Evolutionary conservation across 164 flowering plant genomes (phyloP), one percentile per base, ranked within the genome.

Genomic region (grape (Vitis vinifera)): DNA sequence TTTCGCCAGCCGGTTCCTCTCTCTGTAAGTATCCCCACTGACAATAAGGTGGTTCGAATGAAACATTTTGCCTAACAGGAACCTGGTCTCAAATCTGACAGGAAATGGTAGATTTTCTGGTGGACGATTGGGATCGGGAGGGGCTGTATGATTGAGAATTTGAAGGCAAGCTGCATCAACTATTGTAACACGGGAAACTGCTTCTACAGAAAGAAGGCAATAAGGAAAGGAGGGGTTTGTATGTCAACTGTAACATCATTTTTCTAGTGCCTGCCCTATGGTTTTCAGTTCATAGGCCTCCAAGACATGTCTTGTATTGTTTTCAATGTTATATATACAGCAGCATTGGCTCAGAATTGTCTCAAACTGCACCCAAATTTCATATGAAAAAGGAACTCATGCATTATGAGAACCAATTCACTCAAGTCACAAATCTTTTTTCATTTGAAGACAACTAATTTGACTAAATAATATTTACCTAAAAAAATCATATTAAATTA

Each of bases 31-130:
- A 0, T 59, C 51, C 52, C 9, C 12, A 13, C 23, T 10, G 62
- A 14, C 23, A 31, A 13, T 17, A 37, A 37, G 44, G 44, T 37
- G 44, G 6, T 37, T 37, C 0, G 6, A 37, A 50, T 44, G 37
- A 47, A 30, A 17, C 27, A 3, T n/a, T 55, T 49, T 59, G 15
- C 12, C 14, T 19, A 16, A 15, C 48, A 29, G 44, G 64, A 30
- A 12, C 30, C 5, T 47, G 61, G 16, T 48, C 47, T 70, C 14
- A 0, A 48, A 77, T 55, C 16, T 63, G 56, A 44, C 87, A 87
- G 91, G 91, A 87, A 79, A 87, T 87, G 91, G 83, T 85, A 37
- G 91, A 85, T 69, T 85, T 87, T 78, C 83, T 87, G 8, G 91
- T 85, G 23, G 84, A 85, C 73, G 53, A 81, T 12, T 87, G 91